Evolutionary conservation across 2,329 filamentous ascomycete species (phyloP).

Genomic region (Ceratocystis alfenasii): DNA sequence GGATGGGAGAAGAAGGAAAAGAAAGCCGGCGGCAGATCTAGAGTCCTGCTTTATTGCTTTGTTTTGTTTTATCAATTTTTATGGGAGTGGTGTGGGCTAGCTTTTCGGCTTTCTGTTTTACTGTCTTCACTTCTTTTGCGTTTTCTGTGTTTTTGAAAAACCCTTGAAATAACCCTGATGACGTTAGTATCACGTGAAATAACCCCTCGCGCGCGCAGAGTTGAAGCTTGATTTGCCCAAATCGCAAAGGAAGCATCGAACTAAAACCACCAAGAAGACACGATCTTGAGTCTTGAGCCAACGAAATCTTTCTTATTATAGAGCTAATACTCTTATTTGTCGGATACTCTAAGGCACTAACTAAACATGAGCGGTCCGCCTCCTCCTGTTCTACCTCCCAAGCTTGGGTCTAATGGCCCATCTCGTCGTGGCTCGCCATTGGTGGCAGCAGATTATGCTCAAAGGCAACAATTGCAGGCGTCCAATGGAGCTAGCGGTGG

Average conservation of each 20-base stretch:
- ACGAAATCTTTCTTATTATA: no score
- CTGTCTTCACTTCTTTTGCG: conserved; percentile 1
- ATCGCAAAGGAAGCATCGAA: not conserved
- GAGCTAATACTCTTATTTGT: no score
- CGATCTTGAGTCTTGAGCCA: no score
- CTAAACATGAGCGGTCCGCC: conserved; percentile 32
- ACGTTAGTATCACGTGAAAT: conserved; percentile 16
- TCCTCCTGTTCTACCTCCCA: conserved; percentile 60
- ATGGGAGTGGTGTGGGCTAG: conserved; percentile 8
- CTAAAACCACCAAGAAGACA: no score
- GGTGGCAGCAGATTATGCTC: conserved; percentile 23
- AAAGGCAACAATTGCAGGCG: not conserved
- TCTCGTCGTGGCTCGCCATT: conserved; percentile 56
- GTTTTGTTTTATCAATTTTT: conserved; percentile 8
- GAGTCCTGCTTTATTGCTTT: not conserved
- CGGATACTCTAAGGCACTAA: no score
- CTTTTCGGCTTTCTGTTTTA: conserved; percentile 8
- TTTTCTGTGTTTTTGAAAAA: not conserved
- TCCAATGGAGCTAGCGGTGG: not conserved
- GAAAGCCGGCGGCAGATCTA: not conserved
- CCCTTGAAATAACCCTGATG: conserved; percentile 17
- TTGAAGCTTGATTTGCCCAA: not conserved
- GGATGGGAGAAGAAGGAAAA: not conserved
- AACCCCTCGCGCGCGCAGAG: not conserved
- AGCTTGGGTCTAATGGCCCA: conserved; percentile 56